Evolutionary conservation across 164 flowering plant genomes (phyloP).

Genomic region (Aristolochia contorta): DNA sequence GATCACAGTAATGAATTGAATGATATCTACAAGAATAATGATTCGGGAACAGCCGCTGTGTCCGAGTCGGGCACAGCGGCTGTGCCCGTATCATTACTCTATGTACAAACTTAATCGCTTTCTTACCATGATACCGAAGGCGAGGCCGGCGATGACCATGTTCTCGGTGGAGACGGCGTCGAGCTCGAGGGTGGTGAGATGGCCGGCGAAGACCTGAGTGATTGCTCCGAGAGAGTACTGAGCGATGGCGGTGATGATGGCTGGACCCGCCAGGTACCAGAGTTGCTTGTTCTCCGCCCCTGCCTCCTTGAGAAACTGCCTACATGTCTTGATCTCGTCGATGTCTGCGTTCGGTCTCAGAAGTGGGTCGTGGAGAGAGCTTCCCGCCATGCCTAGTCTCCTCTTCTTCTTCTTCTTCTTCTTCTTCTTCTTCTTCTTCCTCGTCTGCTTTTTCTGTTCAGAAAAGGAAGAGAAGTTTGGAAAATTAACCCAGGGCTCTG

Average conservation of each 20-base stretch:
- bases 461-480: neutral
- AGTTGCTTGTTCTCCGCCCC: conserved; percentile 19
- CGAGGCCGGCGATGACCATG: conserved; percentile 28
- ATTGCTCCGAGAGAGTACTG: conserved; percentile 26
- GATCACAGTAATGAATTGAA: too few species aligned
- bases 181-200: conserved; percentile 24
- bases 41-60: too few species aligned
- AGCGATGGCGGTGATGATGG: conserved; percentile 22
- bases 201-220: conserved; percentile 27
- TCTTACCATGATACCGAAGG: conserved; percentile 25
- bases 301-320: conserved; percentile 14
- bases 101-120: too few species aligned
- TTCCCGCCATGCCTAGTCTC: conserved; percentile 7
- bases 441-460: too few species aligned
- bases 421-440: neutral
- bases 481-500: neutral
- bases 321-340: conserved; percentile 12
- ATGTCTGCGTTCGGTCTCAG: conserved; percentile 9
- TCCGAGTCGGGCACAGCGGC: too few species aligned
- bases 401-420: too few species aligned
- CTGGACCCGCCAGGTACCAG: conserved; percentile 27
- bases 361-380: conserved; percentile 10
- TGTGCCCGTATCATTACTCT: too few species aligned
- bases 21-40: too few species aligned
- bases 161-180: conserved; percentile 28